phyloP scores from a whole-genome alignment of 139 green algal genomes.

The Tetratostichococcus sp. region DNA sequence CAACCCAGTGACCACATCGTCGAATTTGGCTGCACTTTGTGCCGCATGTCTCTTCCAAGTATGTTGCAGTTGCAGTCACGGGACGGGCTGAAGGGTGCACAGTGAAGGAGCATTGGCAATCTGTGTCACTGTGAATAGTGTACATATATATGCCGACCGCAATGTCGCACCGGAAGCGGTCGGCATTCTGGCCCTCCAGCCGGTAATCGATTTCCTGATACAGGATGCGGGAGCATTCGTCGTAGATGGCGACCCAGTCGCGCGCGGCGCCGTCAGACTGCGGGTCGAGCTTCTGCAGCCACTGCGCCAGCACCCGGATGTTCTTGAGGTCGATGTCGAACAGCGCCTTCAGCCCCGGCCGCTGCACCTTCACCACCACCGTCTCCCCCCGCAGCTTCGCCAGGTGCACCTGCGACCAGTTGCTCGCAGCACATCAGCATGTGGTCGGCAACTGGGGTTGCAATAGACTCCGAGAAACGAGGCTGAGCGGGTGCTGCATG shows the following conservation, averaged over 20 bases:
- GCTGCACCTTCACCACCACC: slow-evolving; percentile 98
- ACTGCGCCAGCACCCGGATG: slow-evolving; percentile 84
- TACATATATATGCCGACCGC: no score
- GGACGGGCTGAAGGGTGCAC: no score
- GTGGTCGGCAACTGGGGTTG: no score
- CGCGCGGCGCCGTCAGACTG: slow-evolving; percentile 95
- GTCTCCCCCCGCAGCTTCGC: slow-evolving; percentile 72
- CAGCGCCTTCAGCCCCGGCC: slow-evolving; percentile 88
- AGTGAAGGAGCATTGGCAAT: no score
- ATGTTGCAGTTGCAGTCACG: no score
- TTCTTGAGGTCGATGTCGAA: slow-evolving; percentile 99
- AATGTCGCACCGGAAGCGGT: slow-evolving; percentile 70
- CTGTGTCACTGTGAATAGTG: no score
- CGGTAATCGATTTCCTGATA: slow-evolving; percentile 98
- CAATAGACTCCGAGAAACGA: no score
- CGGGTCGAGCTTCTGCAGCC: slow-evolving; percentile 72
- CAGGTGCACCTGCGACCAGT: slow-evolving; percentile 69
- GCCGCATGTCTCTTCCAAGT: no score
- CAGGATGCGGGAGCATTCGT: slow-evolving; percentile 94
- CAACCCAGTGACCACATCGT: no score
- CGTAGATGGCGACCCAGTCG: slow-evolving; percentile 99
- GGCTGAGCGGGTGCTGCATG: no score
- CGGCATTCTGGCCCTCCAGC: slow-evolving; percentile 85
- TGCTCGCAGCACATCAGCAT: no score
- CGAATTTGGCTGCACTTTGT: no score